Conservation (phyloP, 2,329 filamentous ascomycete species). For the Fusarium haematococcum region DNA sequence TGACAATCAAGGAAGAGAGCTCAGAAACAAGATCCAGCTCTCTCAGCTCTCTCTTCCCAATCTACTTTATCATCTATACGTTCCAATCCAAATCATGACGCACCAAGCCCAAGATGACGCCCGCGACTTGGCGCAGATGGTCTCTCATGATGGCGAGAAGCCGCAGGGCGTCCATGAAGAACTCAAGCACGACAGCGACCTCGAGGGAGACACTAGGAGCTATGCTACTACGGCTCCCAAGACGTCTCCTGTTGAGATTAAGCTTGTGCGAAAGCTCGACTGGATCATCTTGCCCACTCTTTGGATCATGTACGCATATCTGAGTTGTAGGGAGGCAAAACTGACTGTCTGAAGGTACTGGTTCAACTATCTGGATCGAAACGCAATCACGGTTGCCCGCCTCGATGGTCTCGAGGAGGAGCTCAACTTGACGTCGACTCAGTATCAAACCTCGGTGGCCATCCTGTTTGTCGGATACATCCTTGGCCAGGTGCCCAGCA, state of each 20-base stretch:
- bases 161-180: not conserved
- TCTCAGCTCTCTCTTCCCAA: not conserved
- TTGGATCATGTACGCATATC: conserved; percentile 53
- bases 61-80: not conserved
- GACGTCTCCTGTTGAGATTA: conserved; percentile 25
- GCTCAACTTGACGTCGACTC: conserved; percentile 34
- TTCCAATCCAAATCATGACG: not conserved
- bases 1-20: not conserved
- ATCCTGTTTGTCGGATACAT: conserved; percentile 58
- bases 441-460: conserved; percentile 46
- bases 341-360: not conserved
- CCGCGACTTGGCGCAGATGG: not conserved
- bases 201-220: not conserved
- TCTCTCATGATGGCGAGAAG: not conserved
- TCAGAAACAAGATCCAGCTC: not conserved
- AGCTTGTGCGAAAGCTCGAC: conserved; percentile 25
- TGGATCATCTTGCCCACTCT: conserved; percentile 44
- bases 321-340: conserved; percentile 51
- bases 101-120: not conserved
- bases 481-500: conserved; percentile 40
- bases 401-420: conserved; percentile 47
- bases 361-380: conserved; percentile 49
- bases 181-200: not conserved
- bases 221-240: not conserved
- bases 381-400: conserved; percentile 58